Conservation (phyloP, 352 stramenopile species). For the Phytophthora palmivora region DNA sequence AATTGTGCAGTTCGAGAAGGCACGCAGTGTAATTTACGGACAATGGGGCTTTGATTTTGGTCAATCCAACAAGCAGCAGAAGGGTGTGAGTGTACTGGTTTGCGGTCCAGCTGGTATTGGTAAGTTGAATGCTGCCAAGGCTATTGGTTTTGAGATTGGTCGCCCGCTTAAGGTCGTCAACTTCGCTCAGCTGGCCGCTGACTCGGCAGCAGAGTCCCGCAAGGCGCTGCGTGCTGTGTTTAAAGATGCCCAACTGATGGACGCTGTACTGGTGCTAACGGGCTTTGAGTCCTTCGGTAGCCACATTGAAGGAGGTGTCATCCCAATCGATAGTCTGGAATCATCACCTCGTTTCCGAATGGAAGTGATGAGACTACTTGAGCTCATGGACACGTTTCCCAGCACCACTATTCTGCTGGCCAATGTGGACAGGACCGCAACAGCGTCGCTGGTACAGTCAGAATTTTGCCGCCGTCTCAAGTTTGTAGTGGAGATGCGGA, state of each 20-base stretch:
- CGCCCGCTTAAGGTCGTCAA: conserved; percentile 84
- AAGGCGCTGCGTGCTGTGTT: conserved; percentile 84
- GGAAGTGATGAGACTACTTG: conserved; percentile 78
- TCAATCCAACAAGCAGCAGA: conserved; percentile 84
- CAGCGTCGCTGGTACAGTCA: conserved; percentile 60
- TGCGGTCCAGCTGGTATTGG: conserved; percentile 75
- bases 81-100: conserved; percentile 80
- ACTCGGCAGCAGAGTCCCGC: conserved; percentile 78
- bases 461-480: conserved; percentile 82
- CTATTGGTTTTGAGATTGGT: conserved; percentile 86
- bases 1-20: conserved; percentile 87
- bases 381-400: conserved; percentile 81
- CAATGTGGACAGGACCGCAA: conserved; percentile 61
- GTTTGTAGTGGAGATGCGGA: conserved; percentile 88
- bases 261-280: conserved; percentile 86
- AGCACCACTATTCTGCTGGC: conserved; percentile 83
- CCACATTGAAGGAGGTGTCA: conserved; percentile 65
- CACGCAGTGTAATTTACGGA: conserved; percentile 85
- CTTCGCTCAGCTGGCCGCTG: conserved; percentile 76
- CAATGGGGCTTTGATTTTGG: conserved; percentile 89
- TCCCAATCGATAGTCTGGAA: conserved; percentile 65
- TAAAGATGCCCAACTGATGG: conserved; percentile 87
- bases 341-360: conserved; percentile 73
- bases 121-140: conserved; percentile 80
- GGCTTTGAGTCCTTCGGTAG: conserved; percentile 90